Percentiles rank a stretch among this genome's conserved stretches.
phyloP scores from a whole-genome alignment of 352 stramenopile species.

The Phytopythium aichiense region DNA sequence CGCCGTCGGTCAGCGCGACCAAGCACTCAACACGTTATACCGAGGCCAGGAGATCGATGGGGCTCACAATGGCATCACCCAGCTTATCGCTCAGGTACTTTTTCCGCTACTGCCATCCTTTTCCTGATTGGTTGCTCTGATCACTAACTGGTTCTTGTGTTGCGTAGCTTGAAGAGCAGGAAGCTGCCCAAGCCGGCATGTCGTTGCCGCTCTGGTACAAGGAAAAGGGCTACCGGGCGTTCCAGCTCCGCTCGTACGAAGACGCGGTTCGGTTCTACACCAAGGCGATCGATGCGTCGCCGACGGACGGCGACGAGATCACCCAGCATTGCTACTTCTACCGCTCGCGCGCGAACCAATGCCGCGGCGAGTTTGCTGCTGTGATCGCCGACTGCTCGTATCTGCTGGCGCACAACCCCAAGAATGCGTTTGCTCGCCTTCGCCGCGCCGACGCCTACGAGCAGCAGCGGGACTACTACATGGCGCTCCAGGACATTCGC shows the following conservation, averaged over 20 bases:
- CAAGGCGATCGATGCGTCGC: constrained; percentile 69
- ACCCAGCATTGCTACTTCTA: constrained; percentile 59
- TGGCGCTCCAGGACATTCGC: constrained; percentile 52
- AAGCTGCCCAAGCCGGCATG: constrained; percentile 30
- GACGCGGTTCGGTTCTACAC: constrained; percentile 92
- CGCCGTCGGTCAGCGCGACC: constrained; percentile 35
- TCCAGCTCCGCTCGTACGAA: constrained; percentile 86
- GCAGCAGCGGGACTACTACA: constrained; percentile 52
- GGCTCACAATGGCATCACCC: constrained; percentile 32
- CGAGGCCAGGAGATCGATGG: constrained; percentile 48
- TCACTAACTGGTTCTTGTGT: not conserved
- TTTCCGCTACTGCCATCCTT: not conserved
- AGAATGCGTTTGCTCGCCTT: constrained; percentile 50
- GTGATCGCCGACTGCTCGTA: constrained; percentile 56
- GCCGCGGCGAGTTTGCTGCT: constrained; percentile 40
- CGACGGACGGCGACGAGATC: constrained; percentile 44
- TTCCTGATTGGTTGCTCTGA: not conserved
- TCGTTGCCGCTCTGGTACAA: constrained; percentile 44
- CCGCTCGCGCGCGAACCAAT: constrained; percentile 46
- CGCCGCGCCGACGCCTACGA: constrained; percentile 53
- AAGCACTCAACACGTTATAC: constrained; percentile 52
- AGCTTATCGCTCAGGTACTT: constrained; percentile 31
- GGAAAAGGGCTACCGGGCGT: constrained; percentile 87
- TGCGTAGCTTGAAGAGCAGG: constrained; percentile 37
- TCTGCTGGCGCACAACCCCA: constrained; percentile 36